Percentiles rank a stretch among this genome's conserved stretches.
Evolutionary conservation across 2,329 filamentous ascomycete species (phyloP).

Genomic region (Cladophialophora exuberans): DNA sequence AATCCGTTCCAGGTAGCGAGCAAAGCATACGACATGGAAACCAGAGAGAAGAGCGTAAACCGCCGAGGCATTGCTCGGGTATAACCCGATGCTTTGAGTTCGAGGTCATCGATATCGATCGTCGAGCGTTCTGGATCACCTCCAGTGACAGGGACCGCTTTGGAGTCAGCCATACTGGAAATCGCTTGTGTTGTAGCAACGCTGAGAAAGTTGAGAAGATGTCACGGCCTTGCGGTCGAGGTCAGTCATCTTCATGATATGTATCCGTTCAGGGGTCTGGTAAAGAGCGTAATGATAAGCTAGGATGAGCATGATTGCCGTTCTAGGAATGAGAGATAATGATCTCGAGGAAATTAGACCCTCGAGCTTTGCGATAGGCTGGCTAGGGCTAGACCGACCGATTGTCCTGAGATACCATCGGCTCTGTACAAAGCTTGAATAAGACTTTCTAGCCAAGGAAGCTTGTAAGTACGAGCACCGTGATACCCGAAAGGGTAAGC

Average conservation of each 20-base stretch:
- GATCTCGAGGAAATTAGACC: background rate
- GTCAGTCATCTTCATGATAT: background rate
- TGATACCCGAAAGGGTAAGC: conserved; percentile 3
- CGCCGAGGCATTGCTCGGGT: conserved; percentile 20
- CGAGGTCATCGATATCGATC: conserved; percentile 23
- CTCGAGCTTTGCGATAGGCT: conserved; percentile 8
- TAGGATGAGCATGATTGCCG: background rate
- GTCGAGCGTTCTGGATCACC: background rate
- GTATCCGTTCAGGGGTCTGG: background rate
- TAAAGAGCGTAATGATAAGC: background rate
- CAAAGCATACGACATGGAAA: conserved; percentile 21
- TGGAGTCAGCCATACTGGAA: background rate
- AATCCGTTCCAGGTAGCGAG: conserved; percentile 23
- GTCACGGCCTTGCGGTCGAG: background rate
- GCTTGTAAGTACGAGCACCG: background rate
- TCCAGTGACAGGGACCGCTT: background rate
- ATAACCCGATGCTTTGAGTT: conserved; percentile 18
- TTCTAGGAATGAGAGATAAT: conserved; percentile 20
- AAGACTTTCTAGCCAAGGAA: background rate
- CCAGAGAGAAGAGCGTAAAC: conserved; percentile 17
- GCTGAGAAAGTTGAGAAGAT: background rate
- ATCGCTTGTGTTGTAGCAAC: too few species aligned
- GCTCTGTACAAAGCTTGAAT: background rate
- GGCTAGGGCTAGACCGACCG: background rate
- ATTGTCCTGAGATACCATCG: background rate